Evolutionary conservation across 495 filamentous ascomycete genomes (phyloP), one percentile per base, ranked within the genome.

Genomic region (Pseudomonodictys pantanalensis): DNA sequence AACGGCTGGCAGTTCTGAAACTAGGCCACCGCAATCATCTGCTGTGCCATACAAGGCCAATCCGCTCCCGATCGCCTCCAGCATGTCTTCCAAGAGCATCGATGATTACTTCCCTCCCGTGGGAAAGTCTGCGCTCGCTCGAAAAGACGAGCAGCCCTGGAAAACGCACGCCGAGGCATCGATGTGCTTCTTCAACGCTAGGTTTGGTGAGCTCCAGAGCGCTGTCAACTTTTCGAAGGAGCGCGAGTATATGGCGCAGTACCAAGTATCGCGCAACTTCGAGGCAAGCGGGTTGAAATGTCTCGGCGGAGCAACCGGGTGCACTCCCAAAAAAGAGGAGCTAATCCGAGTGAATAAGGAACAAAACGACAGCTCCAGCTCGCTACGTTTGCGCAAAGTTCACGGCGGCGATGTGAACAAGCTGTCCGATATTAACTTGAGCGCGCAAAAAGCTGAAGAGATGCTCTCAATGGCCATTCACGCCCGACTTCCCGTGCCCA

Each of bases 171-270:
- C 57, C 28, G 60, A 63, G 26, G 38, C 60, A 1, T 4, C 15
- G n/a, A 33, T 52, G 7, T 24, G 47, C 11, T 28, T 47, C 35
- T 63, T 63, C 60, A 29, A 56, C 9, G 17, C 38, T 20, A 23
- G 2, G 1, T 63, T 52, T 29, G 6, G 2, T 3, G 41, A 35
- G 8, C n/a, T 53, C 3, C 45, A 48, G 7, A 46, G 39, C 6
- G 22, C 35, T 23, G 53, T 63, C 24, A 63, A 63, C 52, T 63
- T 63, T 28, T 30, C 52, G 7, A 24, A 57, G 5, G 60, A 63
- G 28, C 33, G 20, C 20, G 46, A 25, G 2, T 57, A 63, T 22
- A 12, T 63, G 0, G 24, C 51, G 11, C 2, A 42, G 2, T 53
- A 57, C 20, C 22, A 57, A 0, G 52, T 23, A 8, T 52, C 33